A percentile compares a stretch with the other conserved stretches of the same genome.
phyloP scores from a whole-genome alignment of 352 stramenopile species.

The Pythium rhizo-oryzae region DNA sequence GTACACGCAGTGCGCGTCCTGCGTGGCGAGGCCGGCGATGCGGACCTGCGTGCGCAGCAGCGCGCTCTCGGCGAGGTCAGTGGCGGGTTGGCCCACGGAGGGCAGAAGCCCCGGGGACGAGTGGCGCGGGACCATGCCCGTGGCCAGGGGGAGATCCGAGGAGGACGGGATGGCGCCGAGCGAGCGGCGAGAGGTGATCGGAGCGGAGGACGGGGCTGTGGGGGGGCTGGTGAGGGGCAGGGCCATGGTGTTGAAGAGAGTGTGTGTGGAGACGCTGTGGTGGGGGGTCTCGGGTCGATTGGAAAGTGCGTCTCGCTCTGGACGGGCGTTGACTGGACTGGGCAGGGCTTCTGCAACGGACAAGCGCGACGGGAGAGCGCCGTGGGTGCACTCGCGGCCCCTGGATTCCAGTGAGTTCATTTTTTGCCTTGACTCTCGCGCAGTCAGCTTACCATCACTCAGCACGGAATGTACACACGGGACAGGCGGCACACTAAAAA shows the following conservation, averaged over 20 bases:
- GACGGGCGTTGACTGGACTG: too few relatives aligned
- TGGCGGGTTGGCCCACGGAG: neutral
- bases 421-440: neutral
- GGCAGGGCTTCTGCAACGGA: neutral
- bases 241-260: too few relatives aligned
- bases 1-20: constrained; percentile 52
- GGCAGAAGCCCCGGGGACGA: neutral
- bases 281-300: too few relatives aligned
- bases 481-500: too few relatives aligned
- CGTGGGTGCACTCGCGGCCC: neutral
- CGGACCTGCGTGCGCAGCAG: constrained; percentile 32
- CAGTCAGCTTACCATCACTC: too few relatives aligned
- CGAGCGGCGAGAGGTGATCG: neutral
- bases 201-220: neutral
- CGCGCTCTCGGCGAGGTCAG: constrained; percentile 17
- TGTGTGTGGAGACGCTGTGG: neutral
- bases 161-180: constrained; percentile 8
- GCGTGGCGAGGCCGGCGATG: constrained; percentile 48
- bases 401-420: neutral
- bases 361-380: too few relatives aligned
- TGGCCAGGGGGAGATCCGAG: neutral
- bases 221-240: neutral
- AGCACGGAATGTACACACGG: neutral
- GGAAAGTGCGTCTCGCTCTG: neutral
- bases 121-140: neutral